A percentile compares a stretch with the other conserved stretches of the same genome.
Evolutionary conservation across 805 yeast genomes (phyloP).

Genomic region (Candida piceae): DNA sequence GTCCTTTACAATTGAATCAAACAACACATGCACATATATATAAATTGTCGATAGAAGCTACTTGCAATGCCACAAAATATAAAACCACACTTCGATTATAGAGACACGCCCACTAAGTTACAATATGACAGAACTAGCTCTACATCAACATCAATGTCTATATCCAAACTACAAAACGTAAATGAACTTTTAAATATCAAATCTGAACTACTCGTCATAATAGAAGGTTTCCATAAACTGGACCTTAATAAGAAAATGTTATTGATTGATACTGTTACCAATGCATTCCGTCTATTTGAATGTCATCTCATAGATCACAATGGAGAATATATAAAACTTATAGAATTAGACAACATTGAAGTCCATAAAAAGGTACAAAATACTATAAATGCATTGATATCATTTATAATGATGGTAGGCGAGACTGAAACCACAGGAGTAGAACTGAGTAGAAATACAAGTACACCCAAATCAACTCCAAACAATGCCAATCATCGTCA

Average conservation of each 20-base stretch:
- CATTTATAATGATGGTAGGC: slow-evolving; percentile 25
- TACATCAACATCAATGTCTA: not conserved
- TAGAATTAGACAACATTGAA: slow-evolving; percentile 18
- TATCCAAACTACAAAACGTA: slow-evolving; percentile 1
- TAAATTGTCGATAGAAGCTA: too few relatives aligned
- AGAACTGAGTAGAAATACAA: not conserved
- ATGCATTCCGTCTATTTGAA: slow-evolving; percentile 14
- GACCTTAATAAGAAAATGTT: slow-evolving; percentile 9
- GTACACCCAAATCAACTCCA: not conserved
- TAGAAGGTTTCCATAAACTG: slow-evolving; percentile 5
- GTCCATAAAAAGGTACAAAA: slow-evolving; percentile 30
- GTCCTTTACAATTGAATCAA: too few relatives aligned
- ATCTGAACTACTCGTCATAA: slow-evolving; percentile 8
- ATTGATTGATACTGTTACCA: slow-evolving; percentile 10
- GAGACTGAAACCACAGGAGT: not conserved
- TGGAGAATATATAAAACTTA: slow-evolving; percentile 2
- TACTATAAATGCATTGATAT: slow-evolving; percentile 28
- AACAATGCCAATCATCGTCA: too few relatives aligned
- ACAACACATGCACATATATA: too few relatives aligned
- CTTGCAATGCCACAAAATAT: not conserved
- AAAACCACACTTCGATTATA: too few relatives aligned
- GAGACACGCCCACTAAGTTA: too few relatives aligned
- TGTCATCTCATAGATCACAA: slow-evolving; percentile 1
- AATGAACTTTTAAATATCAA: too few relatives aligned
- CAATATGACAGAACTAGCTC: too few relatives aligned